phyloP scores from a whole-genome alignment of 2,329 filamentous ascomycete species.

The Arthrobotrys iridis region DNA sequence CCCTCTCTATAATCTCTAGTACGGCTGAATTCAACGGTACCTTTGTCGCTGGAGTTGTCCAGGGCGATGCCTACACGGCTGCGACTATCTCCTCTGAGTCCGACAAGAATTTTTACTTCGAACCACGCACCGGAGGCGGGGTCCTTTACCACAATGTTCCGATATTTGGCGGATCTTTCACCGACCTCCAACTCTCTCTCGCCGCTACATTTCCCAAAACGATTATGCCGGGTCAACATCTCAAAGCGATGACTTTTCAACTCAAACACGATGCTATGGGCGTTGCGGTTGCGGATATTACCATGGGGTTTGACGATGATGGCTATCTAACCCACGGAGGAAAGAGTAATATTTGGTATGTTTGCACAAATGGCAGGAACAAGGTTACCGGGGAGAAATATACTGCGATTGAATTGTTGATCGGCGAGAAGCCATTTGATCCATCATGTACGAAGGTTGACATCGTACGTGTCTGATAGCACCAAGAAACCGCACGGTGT shows the following conservation, averaged over 20 bases:
- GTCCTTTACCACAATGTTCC: slow-evolving; percentile 39
- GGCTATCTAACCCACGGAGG: slow-evolving; percentile 35
- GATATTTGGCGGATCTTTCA: slow-evolving; percentile 14
- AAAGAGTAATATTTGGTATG: slow-evolving; percentile 31
- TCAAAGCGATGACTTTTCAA: slow-evolving; percentile 37
- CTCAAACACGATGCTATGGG: slow-evolving; percentile 4
- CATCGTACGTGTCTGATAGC: background rate
- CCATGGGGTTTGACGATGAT: slow-evolving; percentile 37
- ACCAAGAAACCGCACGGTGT: background rate
- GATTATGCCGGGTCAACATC: slow-evolving; percentile 31
- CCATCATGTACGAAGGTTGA: slow-evolving; percentile 25
- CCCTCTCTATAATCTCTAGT: slow-evolving; percentile 17
- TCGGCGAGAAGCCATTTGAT: slow-evolving; percentile 21
- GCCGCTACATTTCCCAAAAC: slow-evolving; percentile 23
- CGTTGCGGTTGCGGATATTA: slow-evolving; percentile 1
- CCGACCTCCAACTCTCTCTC: slow-evolving; percentile 6
- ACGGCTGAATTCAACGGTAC: slow-evolving; percentile 22
- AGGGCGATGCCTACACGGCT: slow-evolving; percentile 21
- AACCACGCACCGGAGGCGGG: slow-evolving; percentile 12
- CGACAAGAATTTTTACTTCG: slow-evolving; percentile 38
- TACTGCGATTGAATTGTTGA: slow-evolving; percentile 31
- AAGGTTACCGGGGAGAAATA: slow-evolving; percentile 19
- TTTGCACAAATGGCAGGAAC: slow-evolving; percentile 15
- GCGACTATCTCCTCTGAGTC: slow-evolving; percentile 11
- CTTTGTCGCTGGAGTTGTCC: slow-evolving; percentile 9